Conservation (phyloP, 78 protist species). For the Dictyostelium capitatum region DNA sequence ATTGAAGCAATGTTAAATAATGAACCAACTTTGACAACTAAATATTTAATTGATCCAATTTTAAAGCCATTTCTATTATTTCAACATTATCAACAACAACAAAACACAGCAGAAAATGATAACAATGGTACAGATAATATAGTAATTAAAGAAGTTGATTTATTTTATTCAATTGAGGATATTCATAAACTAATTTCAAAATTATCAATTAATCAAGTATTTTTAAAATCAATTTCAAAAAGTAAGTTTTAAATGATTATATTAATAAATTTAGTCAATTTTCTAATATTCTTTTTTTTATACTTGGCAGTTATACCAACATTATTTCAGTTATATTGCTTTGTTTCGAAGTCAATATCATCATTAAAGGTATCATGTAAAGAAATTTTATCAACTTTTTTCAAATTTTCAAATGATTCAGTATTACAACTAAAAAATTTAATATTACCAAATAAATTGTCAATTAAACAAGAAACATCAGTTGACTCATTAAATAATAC, state of each 20-base stretch:
- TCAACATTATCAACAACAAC: neutral
- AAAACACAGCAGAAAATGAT: too few species aligned
- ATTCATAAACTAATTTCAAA: conserved; percentile 55
- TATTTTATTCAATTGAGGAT: conserved; percentile 67
- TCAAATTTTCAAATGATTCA: conserved; percentile 60
- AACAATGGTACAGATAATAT: neutral
- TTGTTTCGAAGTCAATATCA: conserved; percentile 73
- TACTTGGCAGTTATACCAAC: conserved; percentile 14
- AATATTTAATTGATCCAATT: conserved; percentile 31
- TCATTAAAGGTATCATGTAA: conserved; percentile 67
- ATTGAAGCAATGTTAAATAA: conserved; percentile 25
- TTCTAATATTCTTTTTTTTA: neutral
- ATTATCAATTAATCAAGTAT: conserved; percentile 39
- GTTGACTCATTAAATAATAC: too few species aligned
- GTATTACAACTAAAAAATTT: conserved; percentile 33
- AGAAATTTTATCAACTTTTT: conserved; percentile 62
- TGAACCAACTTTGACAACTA: neutral
- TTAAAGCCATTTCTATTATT: conserved; percentile 35
- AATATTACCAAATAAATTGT: conserved; percentile 6
- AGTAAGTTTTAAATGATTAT: neutral
- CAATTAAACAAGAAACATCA: neutral
- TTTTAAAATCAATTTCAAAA: conserved; percentile 33
- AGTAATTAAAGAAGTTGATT: conserved; percentile 61
- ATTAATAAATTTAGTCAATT: neutral
- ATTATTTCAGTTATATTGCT: conserved; percentile 64